These are phyloP conservation scores for Datisca glomerata DNA, from an alignment of 306 rosid genomes.

Conservation along the genomic window DNA sequence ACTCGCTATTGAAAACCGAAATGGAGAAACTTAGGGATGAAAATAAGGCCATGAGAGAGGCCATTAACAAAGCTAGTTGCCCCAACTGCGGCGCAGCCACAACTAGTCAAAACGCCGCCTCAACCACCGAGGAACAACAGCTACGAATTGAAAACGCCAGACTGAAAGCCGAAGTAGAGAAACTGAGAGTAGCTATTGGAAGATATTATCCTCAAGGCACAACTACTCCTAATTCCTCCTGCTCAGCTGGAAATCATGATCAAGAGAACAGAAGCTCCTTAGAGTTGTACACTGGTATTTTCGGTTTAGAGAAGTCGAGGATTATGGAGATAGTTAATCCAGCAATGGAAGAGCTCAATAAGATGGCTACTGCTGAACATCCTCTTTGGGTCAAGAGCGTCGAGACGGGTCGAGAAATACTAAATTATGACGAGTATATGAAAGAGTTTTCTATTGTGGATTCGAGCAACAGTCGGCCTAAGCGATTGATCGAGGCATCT, in stretches of 20 bases:
- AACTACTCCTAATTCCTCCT: conserved; percentile 64
- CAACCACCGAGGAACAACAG: conserved; percentile 75
- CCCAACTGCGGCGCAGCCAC: conserved; percentile 78
- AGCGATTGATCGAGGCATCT: conserved; percentile 83
- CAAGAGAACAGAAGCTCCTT: conserved; percentile 68
- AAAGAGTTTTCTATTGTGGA: conserved; percentile 43
- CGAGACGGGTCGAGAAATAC: conserved; percentile 81
- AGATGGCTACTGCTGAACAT: conserved; percentile 64
- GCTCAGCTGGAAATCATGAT: conserved; percentile 52
- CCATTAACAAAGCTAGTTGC: conserved; percentile 64
- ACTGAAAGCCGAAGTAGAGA: conserved; percentile 97
- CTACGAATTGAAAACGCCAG: conserved; percentile 81
- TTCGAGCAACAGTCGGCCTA: conserved; percentile 24
- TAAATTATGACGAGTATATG: conserved; percentile 74
- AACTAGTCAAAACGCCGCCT: conserved; percentile 34
- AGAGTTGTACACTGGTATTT: conserved; percentile 83
- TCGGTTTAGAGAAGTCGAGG: conserved; percentile 71
- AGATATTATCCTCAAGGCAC: conserved; percentile 37
- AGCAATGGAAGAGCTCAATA: conserved; percentile 67
- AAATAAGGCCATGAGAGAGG: conserved; percentile 56
- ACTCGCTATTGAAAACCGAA: conserved; percentile 70
- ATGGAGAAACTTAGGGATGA: conserved; percentile 79
- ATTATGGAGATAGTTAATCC: conserved; percentile 67
- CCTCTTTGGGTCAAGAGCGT: conserved; percentile 86
- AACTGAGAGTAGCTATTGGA: conserved; percentile 44